These are phyloP conservation scores for Cytospora schulzeri DNA, from an alignment of 2,329 filamentous ascomycete species.

Conservation along the genomic window DNA sequence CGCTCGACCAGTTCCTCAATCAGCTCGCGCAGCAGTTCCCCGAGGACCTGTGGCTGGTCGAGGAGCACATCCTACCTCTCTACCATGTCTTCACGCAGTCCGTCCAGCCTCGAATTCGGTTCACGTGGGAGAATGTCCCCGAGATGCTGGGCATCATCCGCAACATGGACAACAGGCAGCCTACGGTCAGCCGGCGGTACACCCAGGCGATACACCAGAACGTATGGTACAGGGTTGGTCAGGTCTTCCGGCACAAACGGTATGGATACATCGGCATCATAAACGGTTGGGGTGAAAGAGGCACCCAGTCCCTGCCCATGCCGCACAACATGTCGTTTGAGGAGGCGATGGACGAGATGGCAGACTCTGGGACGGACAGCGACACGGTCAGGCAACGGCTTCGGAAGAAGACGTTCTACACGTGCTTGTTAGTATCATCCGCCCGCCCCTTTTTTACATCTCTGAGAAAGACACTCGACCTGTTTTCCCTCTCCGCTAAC, in stretches of 20 bases:
- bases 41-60: slow-evolving; percentile 72
- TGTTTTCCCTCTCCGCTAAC: slow-evolving; percentile 25
- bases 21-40: slow-evolving; percentile 66
- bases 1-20: slow-evolving; percentile 65
- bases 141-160: slow-evolving; percentile 44
- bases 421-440: slow-evolving; percentile 71
- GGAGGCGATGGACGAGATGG: slow-evolving; percentile 45
- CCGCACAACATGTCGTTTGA: slow-evolving; percentile 32
- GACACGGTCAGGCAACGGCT: slow-evolving; percentile 52
- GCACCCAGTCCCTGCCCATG: slow-evolving; percentile 32
- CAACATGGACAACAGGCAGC: slow-evolving; percentile 47
- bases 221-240: slow-evolving; percentile 72
- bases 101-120: slow-evolving; percentile 35
- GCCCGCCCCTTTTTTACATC: no score
- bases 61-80: slow-evolving; percentile 67
- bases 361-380: slow-evolving; percentile 63
- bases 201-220: slow-evolving; percentile 38
- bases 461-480: not conserved
- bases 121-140: slow-evolving; percentile 40
- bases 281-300: slow-evolving; percentile 74
- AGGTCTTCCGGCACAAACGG: slow-evolving; percentile 80
- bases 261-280: slow-evolving; percentile 82
- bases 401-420: slow-evolving; percentile 75
- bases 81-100: slow-evolving; percentile 48
- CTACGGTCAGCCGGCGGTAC: slow-evolving; percentile 39